Percentiles rank a stretch among this genome's conserved stretches.
These are phyloP conservation scores for Xylaria sp. DNA, from an alignment of 2,329 filamentous ascomycete species.

Conservation along the genomic window DNA sequence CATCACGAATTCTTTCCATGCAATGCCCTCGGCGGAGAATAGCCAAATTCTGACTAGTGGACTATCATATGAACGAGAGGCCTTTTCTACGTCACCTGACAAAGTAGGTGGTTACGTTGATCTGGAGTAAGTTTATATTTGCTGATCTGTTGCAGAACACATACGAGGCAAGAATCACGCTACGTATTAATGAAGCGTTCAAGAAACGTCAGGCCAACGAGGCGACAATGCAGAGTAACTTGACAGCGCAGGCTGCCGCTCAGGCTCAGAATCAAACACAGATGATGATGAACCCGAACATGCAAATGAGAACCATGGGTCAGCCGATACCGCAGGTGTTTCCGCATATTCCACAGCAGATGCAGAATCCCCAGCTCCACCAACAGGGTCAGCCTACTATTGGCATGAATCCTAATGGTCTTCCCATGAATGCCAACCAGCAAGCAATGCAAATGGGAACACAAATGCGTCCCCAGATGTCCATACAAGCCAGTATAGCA, in stretches of 20 bases:
- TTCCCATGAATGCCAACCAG: conserved; percentile 29
- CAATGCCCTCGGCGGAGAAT: conserved; percentile 38
- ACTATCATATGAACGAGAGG: conserved; percentile 44
- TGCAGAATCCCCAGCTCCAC: conserved; percentile 50
- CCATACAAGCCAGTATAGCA: conserved; percentile 34
- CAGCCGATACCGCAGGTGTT: conserved; percentile 50
- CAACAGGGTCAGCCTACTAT: conserved; percentile 42
- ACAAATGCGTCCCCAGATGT: conserved; percentile 28
- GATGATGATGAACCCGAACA: conserved; percentile 49
- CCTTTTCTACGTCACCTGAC: conserved; percentile 41
- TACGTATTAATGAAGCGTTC: conserved; percentile 45
- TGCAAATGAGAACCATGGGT: conserved; percentile 49
- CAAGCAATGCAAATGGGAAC: conserved; percentile 36
- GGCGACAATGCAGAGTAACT: conserved; percentile 43
- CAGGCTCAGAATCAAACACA: conserved; percentile 38
- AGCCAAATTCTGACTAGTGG: conserved; percentile 39
- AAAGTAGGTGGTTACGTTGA: conserved; percentile 38
- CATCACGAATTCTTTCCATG: conserved; percentile 48
- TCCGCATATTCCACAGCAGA: conserved; percentile 53
- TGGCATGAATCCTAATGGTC: conserved; percentile 37
- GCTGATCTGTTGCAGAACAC: conserved; percentile 35
- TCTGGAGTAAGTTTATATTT: background rate
- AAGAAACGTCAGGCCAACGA: conserved; percentile 48
- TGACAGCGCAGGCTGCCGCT: conserved; percentile 34
- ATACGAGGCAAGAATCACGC: conserved; percentile 46